Conservation (phyloP, 805 yeast species). For the Wickerhamomyces rabaulensis region DNA sequence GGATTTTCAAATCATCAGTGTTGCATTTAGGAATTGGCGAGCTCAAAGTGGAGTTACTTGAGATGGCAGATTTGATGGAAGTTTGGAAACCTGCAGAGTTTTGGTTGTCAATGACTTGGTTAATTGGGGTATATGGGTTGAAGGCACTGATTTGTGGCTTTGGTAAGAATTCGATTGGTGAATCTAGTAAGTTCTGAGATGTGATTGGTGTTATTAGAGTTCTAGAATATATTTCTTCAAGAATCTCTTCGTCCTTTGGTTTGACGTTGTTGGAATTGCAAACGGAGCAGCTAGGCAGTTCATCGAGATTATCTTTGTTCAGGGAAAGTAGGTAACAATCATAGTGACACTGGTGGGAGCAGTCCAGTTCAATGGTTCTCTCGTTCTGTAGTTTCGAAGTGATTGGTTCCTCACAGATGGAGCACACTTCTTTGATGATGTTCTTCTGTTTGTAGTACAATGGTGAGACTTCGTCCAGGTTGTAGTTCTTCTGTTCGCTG, state of each 20-base stretch:
- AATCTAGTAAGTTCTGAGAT: background rate
- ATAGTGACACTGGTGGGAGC: slow-evolving; percentile 40
- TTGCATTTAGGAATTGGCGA: slow-evolving; percentile 4
- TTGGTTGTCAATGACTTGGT: slow-evolving; percentile 16
- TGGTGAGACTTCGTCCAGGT: background rate
- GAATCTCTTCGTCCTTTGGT: slow-evolving; percentile 25
- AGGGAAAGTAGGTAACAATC: slow-evolving; percentile 35
- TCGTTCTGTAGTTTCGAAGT: slow-evolving; percentile 37
- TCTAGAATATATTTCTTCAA: slow-evolving; percentile 21
- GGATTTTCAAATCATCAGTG: slow-evolving; percentile 13
- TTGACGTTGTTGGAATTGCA: slow-evolving; percentile 19
- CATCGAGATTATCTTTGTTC: slow-evolving; percentile 13
- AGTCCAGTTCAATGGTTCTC: slow-evolving; percentile 33
- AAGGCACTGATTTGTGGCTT: slow-evolving; percentile 12
- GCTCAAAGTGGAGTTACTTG: background rate
- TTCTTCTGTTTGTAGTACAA: slow-evolving; percentile 6
- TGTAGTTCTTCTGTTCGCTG: background rate
- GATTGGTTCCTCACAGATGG: slow-evolving; percentile 40
- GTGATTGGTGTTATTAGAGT: slow-evolving; percentile 1
- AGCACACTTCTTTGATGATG: slow-evolving; percentile 29
- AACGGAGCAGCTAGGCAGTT: slow-evolving; percentile 23
- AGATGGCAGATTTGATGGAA: background rate
- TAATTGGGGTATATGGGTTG: slow-evolving; percentile 20
- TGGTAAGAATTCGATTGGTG: slow-evolving; percentile 6
- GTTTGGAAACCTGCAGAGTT: slow-evolving; percentile 15